A percentile compares a stretch with the other conserved stretches of the same genome.
Conservation (phyloP, 495 filamentous ascomycete species). For the Tuber melanosporum region DNA sequence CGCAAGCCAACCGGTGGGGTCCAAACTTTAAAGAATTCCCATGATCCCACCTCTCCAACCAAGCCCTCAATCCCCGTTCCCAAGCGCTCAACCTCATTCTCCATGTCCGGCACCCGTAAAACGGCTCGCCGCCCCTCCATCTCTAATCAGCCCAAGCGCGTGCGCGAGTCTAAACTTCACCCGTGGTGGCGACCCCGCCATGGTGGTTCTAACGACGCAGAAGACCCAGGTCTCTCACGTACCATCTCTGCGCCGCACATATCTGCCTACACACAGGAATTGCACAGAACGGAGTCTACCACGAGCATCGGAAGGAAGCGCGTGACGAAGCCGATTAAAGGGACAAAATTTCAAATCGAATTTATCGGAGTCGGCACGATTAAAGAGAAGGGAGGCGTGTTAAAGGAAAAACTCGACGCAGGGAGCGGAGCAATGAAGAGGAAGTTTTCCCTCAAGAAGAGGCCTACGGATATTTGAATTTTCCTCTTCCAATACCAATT, state of each 20-base stretch:
- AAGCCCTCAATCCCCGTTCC: constrained; percentile 10
- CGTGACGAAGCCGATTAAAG: constrained; percentile 30
- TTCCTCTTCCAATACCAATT: not conserved
- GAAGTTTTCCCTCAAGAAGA: not conserved
- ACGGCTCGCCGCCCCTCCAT: constrained; percentile 27
- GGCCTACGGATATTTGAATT: not conserved
- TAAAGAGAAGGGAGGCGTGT: constrained; percentile 31
- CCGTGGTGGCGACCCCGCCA: constrained; percentile 36
- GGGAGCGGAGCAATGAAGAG: constrained; percentile 4
- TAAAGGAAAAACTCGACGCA: constrained; percentile 20
- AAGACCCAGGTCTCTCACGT: constrained; percentile 27
- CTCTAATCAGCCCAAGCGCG: constrained; percentile 14
- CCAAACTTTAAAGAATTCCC: constrained; percentile 8
- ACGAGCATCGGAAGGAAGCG: constrained; percentile 14
- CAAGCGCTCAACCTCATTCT: constrained; percentile 7
- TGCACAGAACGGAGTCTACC: not conserved
- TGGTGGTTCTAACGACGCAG: constrained; percentile 12
- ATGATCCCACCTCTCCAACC: constrained; percentile 3
- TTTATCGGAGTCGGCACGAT: constrained; percentile 34
- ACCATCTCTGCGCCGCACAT: constrained; percentile 11
- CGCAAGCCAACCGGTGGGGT: constrained; percentile 22
- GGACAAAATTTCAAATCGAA: constrained; percentile 35
- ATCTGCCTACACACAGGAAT: not conserved
- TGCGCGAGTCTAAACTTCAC: constrained; percentile 32
- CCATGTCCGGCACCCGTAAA: constrained; percentile 15